phyloP scores from a whole-genome alignment of 2,329 filamentous ascomycete genomes.

The Hypoxylon sp. region DNA sequence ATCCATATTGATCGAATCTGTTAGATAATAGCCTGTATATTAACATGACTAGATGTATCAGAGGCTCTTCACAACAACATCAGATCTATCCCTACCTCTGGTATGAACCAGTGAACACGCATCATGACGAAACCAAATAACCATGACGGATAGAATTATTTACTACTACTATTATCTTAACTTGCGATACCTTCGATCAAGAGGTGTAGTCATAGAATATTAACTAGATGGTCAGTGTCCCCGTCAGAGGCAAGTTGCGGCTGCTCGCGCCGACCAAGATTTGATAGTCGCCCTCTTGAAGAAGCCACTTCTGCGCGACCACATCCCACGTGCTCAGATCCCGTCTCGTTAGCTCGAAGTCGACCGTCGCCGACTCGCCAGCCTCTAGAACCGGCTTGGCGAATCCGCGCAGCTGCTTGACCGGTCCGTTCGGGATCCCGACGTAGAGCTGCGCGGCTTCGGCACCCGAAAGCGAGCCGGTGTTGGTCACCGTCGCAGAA shows the following conservation, averaged over 20 bases:
- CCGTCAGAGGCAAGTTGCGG: conserved; percentile 53
- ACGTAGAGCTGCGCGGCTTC: conserved; percentile 72
- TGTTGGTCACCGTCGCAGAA: conserved; percentile 71
- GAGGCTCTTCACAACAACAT: too few relatives aligned
- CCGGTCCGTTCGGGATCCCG: conserved; percentile 53
- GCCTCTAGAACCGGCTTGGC: conserved; percentile 63
- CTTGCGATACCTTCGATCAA: neutral
- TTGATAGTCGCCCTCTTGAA: conserved; percentile 55
- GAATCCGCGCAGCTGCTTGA: conserved; percentile 67
- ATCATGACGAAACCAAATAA: too few relatives aligned
- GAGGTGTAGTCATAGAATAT: neutral
- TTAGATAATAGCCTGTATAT: too few relatives aligned
- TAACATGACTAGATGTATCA: too few relatives aligned
- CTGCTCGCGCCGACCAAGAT: conserved; percentile 58
- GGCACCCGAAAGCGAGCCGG: conserved; percentile 66
- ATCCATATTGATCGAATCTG: too few relatives aligned
- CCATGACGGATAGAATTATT: too few relatives aligned
- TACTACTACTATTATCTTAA: too few relatives aligned
- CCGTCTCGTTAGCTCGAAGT: conserved; percentile 64
- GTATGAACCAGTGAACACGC: too few relatives aligned
- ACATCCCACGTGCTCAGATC: conserved; percentile 74
- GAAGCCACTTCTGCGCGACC: conserved; percentile 66
- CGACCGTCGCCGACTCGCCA: conserved; percentile 58
- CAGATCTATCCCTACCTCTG: too few relatives aligned
- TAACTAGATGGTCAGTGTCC: conserved; percentile 41